Conservation (phyloP, 2,329 filamentous ascomycete genomes). For the Diaporthe australafricana region DNA sequence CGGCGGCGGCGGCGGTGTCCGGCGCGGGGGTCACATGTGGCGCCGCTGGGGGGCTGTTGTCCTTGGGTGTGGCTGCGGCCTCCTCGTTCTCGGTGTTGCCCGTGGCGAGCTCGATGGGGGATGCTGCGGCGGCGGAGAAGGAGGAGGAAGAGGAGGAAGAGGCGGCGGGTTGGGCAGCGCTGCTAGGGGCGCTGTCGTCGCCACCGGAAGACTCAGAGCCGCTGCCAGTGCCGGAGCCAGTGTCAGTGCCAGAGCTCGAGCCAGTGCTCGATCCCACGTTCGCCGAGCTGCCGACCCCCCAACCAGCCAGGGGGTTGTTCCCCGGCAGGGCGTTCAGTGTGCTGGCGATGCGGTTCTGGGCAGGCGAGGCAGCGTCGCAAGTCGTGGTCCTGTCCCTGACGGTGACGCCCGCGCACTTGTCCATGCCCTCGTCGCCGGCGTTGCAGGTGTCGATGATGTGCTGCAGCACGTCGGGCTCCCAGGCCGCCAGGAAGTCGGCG, state of each 20-base stretch:
- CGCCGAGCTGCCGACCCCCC: constrained; percentile 43
- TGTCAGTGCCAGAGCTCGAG: background rate
- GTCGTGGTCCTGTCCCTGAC: constrained; percentile 59
- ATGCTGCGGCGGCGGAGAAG: background rate
- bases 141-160: background rate
- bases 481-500: constrained; percentile 79
- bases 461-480: constrained; percentile 74
- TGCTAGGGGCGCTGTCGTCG: background rate
- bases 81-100: constrained; percentile 23
- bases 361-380: constrained; percentile 62
- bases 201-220: constrained; percentile 25
- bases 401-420: constrained; percentile 69
- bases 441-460: constrained; percentile 76
- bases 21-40: constrained; percentile 35
- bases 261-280: background rate
- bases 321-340: constrained; percentile 64
- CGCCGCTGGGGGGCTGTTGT: constrained; percentile 36
- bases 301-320: constrained; percentile 65
- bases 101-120: background rate
- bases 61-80: constrained; percentile 32
- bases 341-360: constrained; percentile 59
- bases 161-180: background rate
- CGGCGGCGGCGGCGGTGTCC: constrained; percentile 40
- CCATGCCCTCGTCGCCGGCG: constrained; percentile 68
- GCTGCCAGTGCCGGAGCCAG: constrained; percentile 28